These are phyloP conservation scores for Alternaria atra DNA, from an alignment of 2,329 filamentous ascomycete genomes.

Conservation along the genomic window DNA sequence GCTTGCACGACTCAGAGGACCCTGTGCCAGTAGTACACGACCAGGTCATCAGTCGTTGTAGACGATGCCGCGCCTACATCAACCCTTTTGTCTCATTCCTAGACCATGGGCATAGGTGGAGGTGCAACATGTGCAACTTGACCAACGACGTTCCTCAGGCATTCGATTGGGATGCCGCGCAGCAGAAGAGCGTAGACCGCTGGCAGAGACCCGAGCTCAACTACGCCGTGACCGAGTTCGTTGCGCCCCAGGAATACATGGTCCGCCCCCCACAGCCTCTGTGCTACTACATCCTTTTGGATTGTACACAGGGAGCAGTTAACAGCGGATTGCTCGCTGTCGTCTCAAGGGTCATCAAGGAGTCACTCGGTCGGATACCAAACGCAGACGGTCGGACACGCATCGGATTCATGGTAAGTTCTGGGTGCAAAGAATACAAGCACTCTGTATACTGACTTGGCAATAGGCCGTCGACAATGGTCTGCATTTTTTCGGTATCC, in stretches of 20 bases:
- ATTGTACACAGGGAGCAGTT: constrained; percentile 69
- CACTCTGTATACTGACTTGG: neutral
- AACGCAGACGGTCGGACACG: constrained; percentile 93
- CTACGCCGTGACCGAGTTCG: constrained; percentile 95
- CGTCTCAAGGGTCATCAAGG: constrained; percentile 89
- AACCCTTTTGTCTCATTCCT: constrained; percentile 95
- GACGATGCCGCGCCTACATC: constrained; percentile 92
- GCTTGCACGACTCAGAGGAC: constrained; percentile 92
- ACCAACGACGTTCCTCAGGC: constrained; percentile 99
- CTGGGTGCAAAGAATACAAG: neutral
- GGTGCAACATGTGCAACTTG: constrained; percentile 99
- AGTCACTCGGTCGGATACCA: constrained; percentile 96
- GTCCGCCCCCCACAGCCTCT: constrained; percentile 91
- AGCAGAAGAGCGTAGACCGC: constrained; percentile 89
- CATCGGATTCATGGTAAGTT: constrained; percentile 80
- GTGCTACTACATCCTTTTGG: constrained; percentile 41
- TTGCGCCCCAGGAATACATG: constrained; percentile 99
- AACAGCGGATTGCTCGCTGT: constrained; percentile 86
- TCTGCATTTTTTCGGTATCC: constrained; percentile 94
- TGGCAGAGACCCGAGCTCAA: constrained; percentile 95
- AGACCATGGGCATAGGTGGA: constrained; percentile 96
- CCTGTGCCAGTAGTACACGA: constrained; percentile 91
- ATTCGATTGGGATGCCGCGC: constrained; percentile 95
- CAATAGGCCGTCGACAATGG: constrained; percentile 80
- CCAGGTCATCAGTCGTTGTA: constrained; percentile 95